Conservation (phyloP, 768 basidiomycete genomes). For the Tricholoma flavovirens region DNA sequence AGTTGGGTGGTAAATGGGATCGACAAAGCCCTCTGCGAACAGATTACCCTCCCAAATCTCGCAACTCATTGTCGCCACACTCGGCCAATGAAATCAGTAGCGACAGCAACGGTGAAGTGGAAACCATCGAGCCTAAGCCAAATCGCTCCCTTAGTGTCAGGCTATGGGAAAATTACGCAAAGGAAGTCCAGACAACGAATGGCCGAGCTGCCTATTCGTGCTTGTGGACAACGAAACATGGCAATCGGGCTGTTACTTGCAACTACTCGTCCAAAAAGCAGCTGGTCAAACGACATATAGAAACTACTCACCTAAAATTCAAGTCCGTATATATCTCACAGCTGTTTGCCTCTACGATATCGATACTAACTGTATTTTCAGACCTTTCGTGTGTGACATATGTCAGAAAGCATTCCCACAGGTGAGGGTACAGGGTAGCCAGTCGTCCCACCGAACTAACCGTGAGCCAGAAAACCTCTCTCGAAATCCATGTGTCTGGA, state of each 20-base stretch:
- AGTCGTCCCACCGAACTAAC: not conserved
- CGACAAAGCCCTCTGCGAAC: not conserved
- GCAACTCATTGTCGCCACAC: not conserved
- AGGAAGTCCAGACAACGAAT: conserved; percentile 10
- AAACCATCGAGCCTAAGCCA: not conserved
- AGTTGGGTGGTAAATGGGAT: not conserved
- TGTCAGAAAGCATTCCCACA: conserved; percentile 51
- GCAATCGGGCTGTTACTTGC: conserved; percentile 3
- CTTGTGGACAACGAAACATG: conserved; percentile 24
- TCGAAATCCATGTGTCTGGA: conserved; percentile 53
- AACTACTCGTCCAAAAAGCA: conserved; percentile 43
- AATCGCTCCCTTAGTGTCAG: not conserved
- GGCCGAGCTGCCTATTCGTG: conserved; percentile 21
- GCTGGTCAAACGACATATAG: conserved; percentile 63
- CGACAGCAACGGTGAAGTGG: not conserved
- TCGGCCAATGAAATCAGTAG: not conserved
- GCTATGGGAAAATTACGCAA: conserved; percentile 18
- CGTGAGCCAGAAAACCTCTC: conserved; percentile 43
- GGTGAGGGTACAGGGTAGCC: conserved; percentile 11
- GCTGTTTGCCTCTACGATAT: not conserved
- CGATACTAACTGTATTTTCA: conserved; percentile 16
- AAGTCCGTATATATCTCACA: conserved; percentile 37
- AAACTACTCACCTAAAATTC: conserved; percentile 54
- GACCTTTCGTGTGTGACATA: conserved; percentile 45
- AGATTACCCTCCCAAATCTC: not conserved